Base-by-base conservation (phyloP, 2,329 filamentous ascomycete genomes). In the Alternaria tenuissima region DNA sequence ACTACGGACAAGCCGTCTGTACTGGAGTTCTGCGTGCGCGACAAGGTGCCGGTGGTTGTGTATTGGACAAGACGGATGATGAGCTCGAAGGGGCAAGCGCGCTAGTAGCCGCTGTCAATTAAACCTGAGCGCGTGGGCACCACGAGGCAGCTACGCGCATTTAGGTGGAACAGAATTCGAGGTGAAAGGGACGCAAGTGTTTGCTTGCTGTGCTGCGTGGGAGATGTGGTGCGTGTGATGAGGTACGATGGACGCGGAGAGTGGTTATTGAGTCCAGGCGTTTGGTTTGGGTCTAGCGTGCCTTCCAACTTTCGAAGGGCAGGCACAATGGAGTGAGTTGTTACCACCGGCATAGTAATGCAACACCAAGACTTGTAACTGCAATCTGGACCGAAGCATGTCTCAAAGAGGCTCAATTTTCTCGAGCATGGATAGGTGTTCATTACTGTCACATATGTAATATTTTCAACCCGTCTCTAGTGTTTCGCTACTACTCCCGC, bases 401-500 rank as follows among this genome's bases (percentile, higher is more conserved):
- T 24, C n/a, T 12, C 22, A n/a, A n/a, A 48, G 20, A 26, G 3
- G 34, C 34, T 12, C 8, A 38, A n/a, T 22, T 38, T 26, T 7
- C 30, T 18, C 46, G 24, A 26, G 22, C 22, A n/a, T 11, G 46
- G 30, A 36, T 11, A n/a, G 12, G 30, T 38, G 3, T 7, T 49
- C 20, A n/a, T 38, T 24, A 38, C 46, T 20, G 36, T 38, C 46
- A 26, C 46, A 16, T 30, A 36, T 20, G 30, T 28, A 32, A 34
- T 46, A 46, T 53, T 24, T 26, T 34, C 34, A n/a, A n/a, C 36
- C 48, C 47, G 30, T 18, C 22, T 60, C 69, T 84, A 79, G 59
- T 80, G 78, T 64, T 76, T 76, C 76, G 88, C 88, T 57, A 94
- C 95, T 42, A 97, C 94, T 69, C 95, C 95, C 47, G 91, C 89